phyloP scores from a whole-genome alignment of 495 filamentous ascomycete species.

The Aspergillus bertholletiae region DNA sequence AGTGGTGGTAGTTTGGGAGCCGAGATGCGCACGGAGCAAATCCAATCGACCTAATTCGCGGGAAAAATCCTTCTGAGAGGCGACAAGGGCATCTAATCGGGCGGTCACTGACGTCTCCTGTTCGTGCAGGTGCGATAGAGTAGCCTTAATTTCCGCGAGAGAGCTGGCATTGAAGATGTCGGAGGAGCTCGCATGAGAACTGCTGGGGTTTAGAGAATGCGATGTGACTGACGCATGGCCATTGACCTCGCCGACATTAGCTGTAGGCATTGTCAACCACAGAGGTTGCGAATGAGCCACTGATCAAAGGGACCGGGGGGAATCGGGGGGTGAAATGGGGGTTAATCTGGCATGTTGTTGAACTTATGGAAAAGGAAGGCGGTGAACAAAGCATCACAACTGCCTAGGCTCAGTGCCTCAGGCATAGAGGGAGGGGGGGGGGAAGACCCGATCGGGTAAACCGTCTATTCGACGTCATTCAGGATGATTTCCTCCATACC shows the following conservation, averaged over 20 bases:
- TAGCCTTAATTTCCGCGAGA: constrained; percentile 72
- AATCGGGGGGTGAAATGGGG: neutral
- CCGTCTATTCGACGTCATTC: constrained; percentile 15
- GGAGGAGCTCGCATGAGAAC: constrained; percentile 12
- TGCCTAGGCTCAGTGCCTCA: constrained; percentile 3
- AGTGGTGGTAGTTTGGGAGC: constrained; percentile 81
- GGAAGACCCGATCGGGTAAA: constrained; percentile 4
- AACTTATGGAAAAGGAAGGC: constrained; percentile 17
- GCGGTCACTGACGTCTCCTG: constrained; percentile 72
- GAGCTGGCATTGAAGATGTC: constrained; percentile 68
- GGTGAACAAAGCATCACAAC: constrained; percentile 21
- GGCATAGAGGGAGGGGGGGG: neutral
- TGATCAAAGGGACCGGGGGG: neutral
- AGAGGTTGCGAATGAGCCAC: neutral
- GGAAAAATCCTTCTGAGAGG: constrained; percentile 77
- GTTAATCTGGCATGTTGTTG: constrained; percentile 15
- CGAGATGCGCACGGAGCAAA: constrained; percentile 81
- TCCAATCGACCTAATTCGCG: constrained; percentile 86
- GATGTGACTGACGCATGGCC: constrained; percentile 20
- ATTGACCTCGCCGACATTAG: constrained; percentile 22
- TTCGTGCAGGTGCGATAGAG: constrained; percentile 66
- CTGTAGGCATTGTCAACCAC: constrained; percentile 20
- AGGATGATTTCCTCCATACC: neutral
- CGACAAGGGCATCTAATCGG: constrained; percentile 70
- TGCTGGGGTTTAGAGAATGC: constrained; percentile 6